Percentiles rank a stretch among this genome's conserved stretches.
Conservation (phyloP, 495 filamentous ascomycete genomes). For the Penicillium crystallinum region DNA sequence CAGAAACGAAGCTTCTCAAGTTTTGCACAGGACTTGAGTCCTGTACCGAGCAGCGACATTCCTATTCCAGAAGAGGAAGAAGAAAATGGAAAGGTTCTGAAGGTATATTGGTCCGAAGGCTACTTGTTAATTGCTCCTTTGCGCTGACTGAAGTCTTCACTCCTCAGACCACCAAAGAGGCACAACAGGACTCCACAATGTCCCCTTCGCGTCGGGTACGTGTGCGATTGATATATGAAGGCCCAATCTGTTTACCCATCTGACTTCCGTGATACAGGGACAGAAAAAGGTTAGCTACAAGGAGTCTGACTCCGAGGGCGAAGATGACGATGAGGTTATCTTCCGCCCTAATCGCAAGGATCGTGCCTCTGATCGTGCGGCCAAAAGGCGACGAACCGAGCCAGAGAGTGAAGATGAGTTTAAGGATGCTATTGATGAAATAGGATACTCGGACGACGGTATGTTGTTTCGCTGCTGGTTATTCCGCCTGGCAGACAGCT, state of each 20-base stretch:
- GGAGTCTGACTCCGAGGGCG: conserved; percentile 49
- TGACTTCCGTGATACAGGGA: conserved; percentile 23
- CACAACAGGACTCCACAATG: conserved; percentile 19
- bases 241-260: neutral
- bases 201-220: conserved; percentile 47
- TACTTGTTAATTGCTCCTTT: conserved; percentile 2
- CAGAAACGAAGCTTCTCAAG: conserved; percentile 38
- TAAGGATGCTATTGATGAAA: conserved; percentile 44
- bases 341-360: conserved; percentile 40
- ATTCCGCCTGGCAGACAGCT: conserved; percentile 5
- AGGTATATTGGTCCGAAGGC: conserved; percentile 14
- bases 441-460: conserved; percentile 55
- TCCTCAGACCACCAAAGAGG: conserved; percentile 14
- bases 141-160: conserved; percentile 9
- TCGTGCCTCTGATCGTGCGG: conserved; percentile 26
- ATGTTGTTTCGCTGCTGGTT: conserved; percentile 24
- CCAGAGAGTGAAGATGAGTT: conserved; percentile 67
- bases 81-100: conserved; percentile 17
- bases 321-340: conserved; percentile 51
- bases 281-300: conserved; percentile 45
- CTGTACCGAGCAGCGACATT: conserved; percentile 77
- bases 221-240: neutral
- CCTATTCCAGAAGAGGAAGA: conserved; percentile 36
- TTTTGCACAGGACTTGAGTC: conserved; percentile 53
- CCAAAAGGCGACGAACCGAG: conserved; percentile 50